phyloP scores from a whole-genome alignment of 768 basidiomycete species.

The Xerocomellus dryophilus region DNA sequence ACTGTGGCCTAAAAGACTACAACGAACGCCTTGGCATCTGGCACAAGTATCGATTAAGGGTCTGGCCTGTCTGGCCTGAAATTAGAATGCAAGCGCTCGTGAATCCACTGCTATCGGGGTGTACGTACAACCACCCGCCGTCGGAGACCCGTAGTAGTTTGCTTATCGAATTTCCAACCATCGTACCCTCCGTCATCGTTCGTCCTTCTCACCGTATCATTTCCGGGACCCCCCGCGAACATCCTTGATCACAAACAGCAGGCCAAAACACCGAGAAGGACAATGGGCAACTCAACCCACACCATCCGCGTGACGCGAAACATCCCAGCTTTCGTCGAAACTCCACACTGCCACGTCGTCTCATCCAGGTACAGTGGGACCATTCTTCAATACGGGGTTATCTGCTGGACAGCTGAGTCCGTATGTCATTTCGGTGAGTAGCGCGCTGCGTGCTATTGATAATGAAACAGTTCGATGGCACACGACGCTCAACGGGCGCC shows the following conservation, averaged over 20 bases:
- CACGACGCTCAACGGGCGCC: not conserved
- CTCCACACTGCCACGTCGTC: not conserved
- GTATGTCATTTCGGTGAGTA: not conserved
- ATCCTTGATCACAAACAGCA: not conserved
- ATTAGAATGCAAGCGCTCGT: not conserved
- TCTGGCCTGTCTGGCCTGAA: not conserved
- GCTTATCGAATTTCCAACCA: not conserved
- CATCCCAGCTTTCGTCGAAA: not conserved
- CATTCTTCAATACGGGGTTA: conserved; percentile 1
- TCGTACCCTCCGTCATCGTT: not conserved
- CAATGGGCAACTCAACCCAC: not conserved
- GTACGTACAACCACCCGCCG: not conserved
- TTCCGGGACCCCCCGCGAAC: not conserved
- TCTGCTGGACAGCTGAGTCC: not conserved
- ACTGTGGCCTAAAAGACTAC: not conserved
- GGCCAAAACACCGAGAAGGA: not conserved
- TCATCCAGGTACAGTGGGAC: not conserved
- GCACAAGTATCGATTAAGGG: not conserved
- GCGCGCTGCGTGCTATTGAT: not conserved
- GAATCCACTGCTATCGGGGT: not conserved
- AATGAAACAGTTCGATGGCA: not conserved
- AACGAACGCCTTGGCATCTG: not conserved
- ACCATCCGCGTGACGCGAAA: not conserved
- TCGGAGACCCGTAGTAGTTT: not conserved
- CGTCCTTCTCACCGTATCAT: not conserved